Evolutionary conservation across 495 filamentous ascomycete genomes (phyloP), one percentile per base, ranked within the genome.

Genomic region (Achaetomiella virescens): DNA sequence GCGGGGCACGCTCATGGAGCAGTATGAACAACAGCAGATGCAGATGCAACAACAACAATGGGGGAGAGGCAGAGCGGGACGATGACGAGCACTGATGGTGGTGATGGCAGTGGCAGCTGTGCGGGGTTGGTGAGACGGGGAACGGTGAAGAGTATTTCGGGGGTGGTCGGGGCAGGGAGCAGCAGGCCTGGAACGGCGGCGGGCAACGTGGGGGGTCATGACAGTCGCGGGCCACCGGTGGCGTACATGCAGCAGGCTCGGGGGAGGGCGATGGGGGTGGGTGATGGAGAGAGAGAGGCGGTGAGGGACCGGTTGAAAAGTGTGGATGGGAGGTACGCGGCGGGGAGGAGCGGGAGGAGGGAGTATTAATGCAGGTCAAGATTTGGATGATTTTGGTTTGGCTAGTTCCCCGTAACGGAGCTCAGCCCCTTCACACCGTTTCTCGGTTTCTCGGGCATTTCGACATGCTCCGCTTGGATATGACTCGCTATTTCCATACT

Each of bases 1-100:
- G 37, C 14, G 37, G 35, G 9, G 36, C 3, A 55, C 53, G 48
- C 33, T 48, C 35, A 33, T 55, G 52, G 20, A 55, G 21, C 37
- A 48, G 42, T 57, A 41, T 21, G 54, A 56, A 5, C 42, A 35
- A 33, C 31, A 15, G 46, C 41, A 37, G 31, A n/a, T 15, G 14
- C 41, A 48, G 8, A n/a, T n/a, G n/a, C 12, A 27, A 36, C 20
- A 53, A 21, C 33, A 37, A n/a, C 10, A n/a, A 14, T 4, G 21
- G 48, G 4, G 9, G 27, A 41, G n/a, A 2, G 15, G 17, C 10
- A 7, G 27, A 9, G 5, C 5, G 27, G 27, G 27, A 31, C 27
- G 27, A 31, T 31, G 27, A 31, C 4, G 27, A 31, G 27, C 9
- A 31, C 4, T 31, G 27, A 31, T 31, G 27, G 27, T 11, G 43